Evolutionary conservation across 768 basidiomycete genomes (phyloP).

Genomic region (Naganishia randhawae): DNA sequence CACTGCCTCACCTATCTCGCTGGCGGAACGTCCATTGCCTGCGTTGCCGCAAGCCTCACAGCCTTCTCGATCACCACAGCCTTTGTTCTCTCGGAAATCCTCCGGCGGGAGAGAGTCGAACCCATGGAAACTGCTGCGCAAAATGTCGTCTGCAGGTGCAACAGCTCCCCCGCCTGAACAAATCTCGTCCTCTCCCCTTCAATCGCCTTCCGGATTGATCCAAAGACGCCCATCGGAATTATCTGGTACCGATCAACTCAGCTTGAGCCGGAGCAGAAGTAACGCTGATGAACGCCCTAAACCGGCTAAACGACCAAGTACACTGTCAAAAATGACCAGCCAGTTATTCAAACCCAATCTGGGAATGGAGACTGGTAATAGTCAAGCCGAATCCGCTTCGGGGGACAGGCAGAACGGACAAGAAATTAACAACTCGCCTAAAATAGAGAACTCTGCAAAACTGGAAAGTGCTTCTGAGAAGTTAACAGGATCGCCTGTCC

Average conservation of each 20-base stretch:
- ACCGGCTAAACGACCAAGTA: neutral
- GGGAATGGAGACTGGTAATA: conserved; percentile 4
- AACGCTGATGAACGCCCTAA: conserved; percentile 12
- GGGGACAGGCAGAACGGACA: conserved; percentile 1
- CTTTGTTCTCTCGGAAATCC: conserved; percentile 13
- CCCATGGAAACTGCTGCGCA: conserved; percentile 24
- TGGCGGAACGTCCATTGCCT: conserved; percentile 8
- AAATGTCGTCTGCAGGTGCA: conserved; percentile 13
- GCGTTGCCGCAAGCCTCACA: neutral
- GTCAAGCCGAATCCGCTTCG: neutral
- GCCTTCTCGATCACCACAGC: conserved; percentile 12
- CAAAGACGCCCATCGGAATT: neutral
- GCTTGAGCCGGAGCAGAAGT: neutral
- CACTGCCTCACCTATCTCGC: neutral
- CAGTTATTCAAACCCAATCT: conserved; percentile 23
- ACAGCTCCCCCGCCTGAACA: neutral
- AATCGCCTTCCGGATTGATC: neutral
- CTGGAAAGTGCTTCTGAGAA: neutral
- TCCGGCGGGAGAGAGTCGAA: conserved; percentile 19
- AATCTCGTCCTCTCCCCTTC: neutral
- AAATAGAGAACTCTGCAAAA: neutral
- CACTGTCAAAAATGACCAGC: conserved; percentile 17
- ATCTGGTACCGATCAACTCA: neutral
- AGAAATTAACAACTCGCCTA: conserved; percentile 11
- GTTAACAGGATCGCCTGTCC: neutral